Percentiles rank a stretch among this genome's conserved stretches.
Evolutionary conservation across 2,329 filamentous ascomycete genomes (phyloP).

Genomic region (Talaromyces albobiverticillius): DNA sequence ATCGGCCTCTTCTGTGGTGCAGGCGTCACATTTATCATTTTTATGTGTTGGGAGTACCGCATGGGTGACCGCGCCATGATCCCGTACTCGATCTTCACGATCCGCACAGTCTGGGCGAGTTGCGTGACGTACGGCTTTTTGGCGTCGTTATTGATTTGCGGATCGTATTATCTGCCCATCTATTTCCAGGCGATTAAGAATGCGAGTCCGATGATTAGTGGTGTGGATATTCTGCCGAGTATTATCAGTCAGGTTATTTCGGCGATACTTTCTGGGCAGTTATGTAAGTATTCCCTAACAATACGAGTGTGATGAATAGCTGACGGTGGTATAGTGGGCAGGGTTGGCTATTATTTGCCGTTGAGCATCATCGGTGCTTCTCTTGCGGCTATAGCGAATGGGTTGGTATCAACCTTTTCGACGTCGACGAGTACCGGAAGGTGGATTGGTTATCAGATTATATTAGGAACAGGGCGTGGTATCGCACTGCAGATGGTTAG

Average conservation of each 20-base stretch:
- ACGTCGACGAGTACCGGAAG: conserved; percentile 32
- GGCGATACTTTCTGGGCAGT: conserved; percentile 30
- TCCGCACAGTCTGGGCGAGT: conserved; percentile 35
- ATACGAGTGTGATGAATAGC: not conserved
- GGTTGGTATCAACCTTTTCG: conserved; percentile 43
- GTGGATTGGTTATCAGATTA: conserved; percentile 50
- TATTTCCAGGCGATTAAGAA: conserved; percentile 47
- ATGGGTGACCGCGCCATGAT: conserved; percentile 45
- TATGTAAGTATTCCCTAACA: conserved; percentile 22
- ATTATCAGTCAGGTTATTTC: conserved; percentile 35
- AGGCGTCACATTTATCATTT: conserved; percentile 34
- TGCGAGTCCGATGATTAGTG: conserved; percentile 30
- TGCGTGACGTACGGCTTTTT: conserved; percentile 19
- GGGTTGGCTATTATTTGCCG: conserved; percentile 34
- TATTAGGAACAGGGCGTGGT: conserved; percentile 45
- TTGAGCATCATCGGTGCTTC: conserved; percentile 28
- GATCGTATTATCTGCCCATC: conserved; percentile 47
- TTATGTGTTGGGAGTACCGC: conserved; percentile 38
- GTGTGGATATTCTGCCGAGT: conserved; percentile 40
- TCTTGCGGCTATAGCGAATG: conserved; percentile 33
- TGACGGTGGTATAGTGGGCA: conserved; percentile 22
- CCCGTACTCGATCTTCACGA: conserved; percentile 34
- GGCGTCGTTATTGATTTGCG: conserved; percentile 34
- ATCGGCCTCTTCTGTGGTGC: conserved; percentile 49
- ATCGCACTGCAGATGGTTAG: conserved; percentile 24